Percentiles rank a stretch among this genome's conserved stretches.
These are phyloP conservation scores for Phytophthora brassicae DNA, from an alignment of 352 stramenopile genomes.

Conservation along the genomic window DNA sequence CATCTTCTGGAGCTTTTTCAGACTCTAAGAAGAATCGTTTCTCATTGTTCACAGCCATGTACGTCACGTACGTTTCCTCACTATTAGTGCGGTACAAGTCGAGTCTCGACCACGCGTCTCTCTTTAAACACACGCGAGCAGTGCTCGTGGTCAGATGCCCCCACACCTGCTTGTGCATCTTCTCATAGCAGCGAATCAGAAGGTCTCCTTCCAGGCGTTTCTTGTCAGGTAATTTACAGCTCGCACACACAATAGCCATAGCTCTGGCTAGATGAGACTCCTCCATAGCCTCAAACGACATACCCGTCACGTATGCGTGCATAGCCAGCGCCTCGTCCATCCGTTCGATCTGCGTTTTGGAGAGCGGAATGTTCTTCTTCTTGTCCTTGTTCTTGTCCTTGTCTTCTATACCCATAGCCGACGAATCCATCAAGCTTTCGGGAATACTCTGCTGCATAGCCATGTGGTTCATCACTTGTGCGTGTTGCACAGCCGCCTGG, in stretches of 20 bases:
- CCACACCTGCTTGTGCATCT: conserved; percentile 87
- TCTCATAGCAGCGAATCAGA: conserved; percentile 75
- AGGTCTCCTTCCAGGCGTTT: conserved; percentile 69
- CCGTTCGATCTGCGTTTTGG: conserved; percentile 66
- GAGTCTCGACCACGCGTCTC: conserved; percentile 77
- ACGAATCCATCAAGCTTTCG: conserved; percentile 67
- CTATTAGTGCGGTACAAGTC: conserved; percentile 80
- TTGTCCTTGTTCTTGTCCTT: conserved; percentile 48
- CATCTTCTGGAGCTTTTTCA: conserved; percentile 57
- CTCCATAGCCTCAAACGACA: conserved; percentile 75
- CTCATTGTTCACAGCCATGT: conserved; percentile 78
- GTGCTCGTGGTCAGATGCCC: conserved; percentile 60
- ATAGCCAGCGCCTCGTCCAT: conserved; percentile 81
- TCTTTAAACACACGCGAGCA: conserved; percentile 71
- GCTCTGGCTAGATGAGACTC: conserved; percentile 71
- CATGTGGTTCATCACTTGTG: conserved; percentile 73
- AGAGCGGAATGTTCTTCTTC: conserved; percentile 53
- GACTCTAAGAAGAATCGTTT: conserved; percentile 83
- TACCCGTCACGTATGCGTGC: conserved; percentile 80
- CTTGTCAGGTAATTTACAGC: conserved; percentile 66
- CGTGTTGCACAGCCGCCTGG: conserved; percentile 58
- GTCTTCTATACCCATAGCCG: conserved; percentile 55
- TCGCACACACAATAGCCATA: conserved; percentile 55
- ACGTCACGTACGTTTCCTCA: conserved; percentile 74
- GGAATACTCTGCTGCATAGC: conserved; percentile 75